A percentile compares a stretch with the other conserved stretches of the same genome.
These are phyloP conservation scores for Whalleya microplaca DNA, from an alignment of 2,329 filamentous ascomycete species.

Conservation along the genomic window DNA sequence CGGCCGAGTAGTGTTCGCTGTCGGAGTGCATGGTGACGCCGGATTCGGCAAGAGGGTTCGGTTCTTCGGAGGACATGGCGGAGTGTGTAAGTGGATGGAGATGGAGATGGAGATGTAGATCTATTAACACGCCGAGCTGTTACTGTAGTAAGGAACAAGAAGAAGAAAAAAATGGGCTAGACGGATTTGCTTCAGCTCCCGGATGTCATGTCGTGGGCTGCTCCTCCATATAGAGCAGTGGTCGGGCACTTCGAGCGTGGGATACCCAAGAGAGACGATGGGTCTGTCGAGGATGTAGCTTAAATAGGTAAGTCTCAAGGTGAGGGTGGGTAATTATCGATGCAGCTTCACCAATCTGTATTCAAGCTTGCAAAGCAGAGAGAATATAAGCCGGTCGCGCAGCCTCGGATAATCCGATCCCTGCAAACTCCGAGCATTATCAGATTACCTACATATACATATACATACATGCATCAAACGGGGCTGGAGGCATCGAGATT, in stretches of 20 bases:
- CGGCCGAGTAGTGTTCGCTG: slow-evolving; percentile 78
- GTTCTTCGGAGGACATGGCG: slow-evolving; percentile 57
- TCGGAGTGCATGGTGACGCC: slow-evolving; percentile 80
- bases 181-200: not conserved
- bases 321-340: no score
- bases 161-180: no score
- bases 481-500: no score
- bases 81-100: not conserved
- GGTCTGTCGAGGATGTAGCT: no score
- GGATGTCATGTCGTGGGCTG: slow-evolving; percentile 3
- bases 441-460: no score
- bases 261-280: no score
- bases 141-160: no score
- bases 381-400: not conserved
- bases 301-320: no score
- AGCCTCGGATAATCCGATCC: not conserved
- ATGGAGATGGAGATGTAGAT: not conserved
- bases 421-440: not conserved
- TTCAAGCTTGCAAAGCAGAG: not conserved
- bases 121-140: no score
- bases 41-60: slow-evolving; percentile 67
- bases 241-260: no score
- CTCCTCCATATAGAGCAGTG: not conserved
- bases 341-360: not conserved
- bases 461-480: not conserved